phyloP scores from a whole-genome alignment of 1,284 basidiomycete species.

The Schizopora paradoxa region DNA sequence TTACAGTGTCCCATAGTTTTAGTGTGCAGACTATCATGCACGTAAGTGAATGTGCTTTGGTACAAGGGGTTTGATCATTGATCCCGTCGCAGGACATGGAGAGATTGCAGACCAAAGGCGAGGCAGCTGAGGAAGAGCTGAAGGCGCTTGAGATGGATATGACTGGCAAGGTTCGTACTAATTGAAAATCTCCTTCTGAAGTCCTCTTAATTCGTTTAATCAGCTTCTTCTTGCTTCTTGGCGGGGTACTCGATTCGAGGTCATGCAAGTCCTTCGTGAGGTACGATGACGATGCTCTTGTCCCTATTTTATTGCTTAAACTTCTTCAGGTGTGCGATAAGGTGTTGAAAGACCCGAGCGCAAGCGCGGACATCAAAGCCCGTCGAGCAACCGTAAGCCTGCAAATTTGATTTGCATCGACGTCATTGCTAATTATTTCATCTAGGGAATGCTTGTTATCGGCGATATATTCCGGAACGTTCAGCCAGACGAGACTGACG shows the following conservation, averaged over 20 bases:
- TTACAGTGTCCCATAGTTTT: constrained; percentile 36
- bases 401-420: constrained; percentile 3
- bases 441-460: constrained; percentile 72
- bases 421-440: constrained; percentile 1
- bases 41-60: not conserved
- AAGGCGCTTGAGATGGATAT: constrained; percentile 90
- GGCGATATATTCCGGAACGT: constrained; percentile 85
- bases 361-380: constrained; percentile 63
- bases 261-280: constrained; percentile 77
- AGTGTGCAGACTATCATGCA: constrained; percentile 64
- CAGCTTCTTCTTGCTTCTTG: constrained; percentile 92
- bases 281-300: too few relatives aligned
- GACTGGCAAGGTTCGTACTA: constrained; percentile 71
- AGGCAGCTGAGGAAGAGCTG: constrained; percentile 78
- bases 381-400: constrained; percentile 74
- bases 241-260: constrained; percentile 91
- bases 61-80: constrained; percentile 24
- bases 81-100: constrained; percentile 81
- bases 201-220: constrained; percentile 7
- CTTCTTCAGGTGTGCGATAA: constrained; percentile 64
- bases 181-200: constrained; percentile 2
- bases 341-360: constrained; percentile 72
- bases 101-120: constrained; percentile 82
- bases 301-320: not conserved
- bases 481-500: constrained; percentile 82